These are phyloP conservation scores for Rhizophagus prolifer DNA, from an alignment of 192 early-diverging fungal genomes.

Conservation along the genomic window DNA sequence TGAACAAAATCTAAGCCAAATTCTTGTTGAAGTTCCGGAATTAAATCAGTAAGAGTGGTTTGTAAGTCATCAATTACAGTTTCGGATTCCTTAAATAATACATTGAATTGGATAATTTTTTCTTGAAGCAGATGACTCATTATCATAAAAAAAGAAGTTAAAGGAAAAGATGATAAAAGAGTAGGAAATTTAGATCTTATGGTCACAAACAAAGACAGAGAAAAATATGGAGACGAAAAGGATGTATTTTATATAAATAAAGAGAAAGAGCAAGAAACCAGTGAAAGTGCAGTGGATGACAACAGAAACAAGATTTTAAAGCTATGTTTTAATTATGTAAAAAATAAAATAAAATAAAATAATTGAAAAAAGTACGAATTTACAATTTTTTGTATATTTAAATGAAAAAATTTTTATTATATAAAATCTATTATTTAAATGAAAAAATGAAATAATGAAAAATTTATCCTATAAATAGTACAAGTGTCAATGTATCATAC, in stretches of 20 bases:
- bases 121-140: conserved; percentile 22
- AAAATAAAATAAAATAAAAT: neutral
- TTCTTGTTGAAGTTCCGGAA: conserved; percentile 12
- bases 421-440: too few relatives aligned
- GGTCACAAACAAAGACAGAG: conserved; percentile 8
- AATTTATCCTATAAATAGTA: neutral
- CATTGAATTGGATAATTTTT: conserved; percentile 16
- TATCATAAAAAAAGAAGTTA: conserved; percentile 9
- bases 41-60: neutral
- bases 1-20: conserved; percentile 17
- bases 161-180: neutral
- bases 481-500: too few relatives aligned
- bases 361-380: neutral
- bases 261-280: too few relatives aligned
- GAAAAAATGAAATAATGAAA: neutral
- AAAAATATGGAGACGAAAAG: neutral
- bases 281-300: neutral
- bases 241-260: conserved; percentile 4
- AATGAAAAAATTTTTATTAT: too few relatives aligned
- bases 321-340: neutral
- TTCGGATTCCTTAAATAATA: conserved; percentile 23
- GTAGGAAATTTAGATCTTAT: conserved; percentile 10
- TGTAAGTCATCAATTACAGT: conserved; percentile 21
- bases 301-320: neutral
- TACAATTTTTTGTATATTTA: neutral